phyloP scores from a whole-genome alignment of 768 basidiomycete genomes.

The Boletales sp. region DNA sequence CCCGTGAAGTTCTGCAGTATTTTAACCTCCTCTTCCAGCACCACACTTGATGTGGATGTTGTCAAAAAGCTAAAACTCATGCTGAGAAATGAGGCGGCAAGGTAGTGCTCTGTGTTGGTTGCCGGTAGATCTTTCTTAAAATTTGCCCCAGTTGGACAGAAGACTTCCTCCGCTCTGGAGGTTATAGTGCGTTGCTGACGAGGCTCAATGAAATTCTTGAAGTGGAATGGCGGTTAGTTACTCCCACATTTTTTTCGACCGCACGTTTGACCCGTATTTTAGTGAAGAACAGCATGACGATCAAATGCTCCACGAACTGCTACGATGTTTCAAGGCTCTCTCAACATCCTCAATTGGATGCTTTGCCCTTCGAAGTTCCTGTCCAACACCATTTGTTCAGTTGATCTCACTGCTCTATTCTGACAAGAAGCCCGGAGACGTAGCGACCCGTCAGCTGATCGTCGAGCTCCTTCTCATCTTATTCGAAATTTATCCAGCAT shows the following conservation, averaged over 20 bases:
- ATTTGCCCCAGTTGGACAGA: slow-evolving; percentile 72
- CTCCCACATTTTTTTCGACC: neutral
- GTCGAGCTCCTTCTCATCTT: slow-evolving; percentile 82
- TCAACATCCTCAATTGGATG: slow-evolving; percentile 88
- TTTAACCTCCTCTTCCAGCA: slow-evolving; percentile 64
- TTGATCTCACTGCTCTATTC: slow-evolving; percentile 85
- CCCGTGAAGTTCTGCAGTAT: slow-evolving; percentile 67
- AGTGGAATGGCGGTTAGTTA: slow-evolving; percentile 89
- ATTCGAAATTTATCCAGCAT: slow-evolving; percentile 83
- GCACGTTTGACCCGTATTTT: slow-evolving; percentile 11
- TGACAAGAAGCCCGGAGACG: slow-evolving; percentile 97
- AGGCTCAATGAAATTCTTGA: slow-evolving; percentile 88
- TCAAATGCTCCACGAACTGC: slow-evolving; percentile 84
- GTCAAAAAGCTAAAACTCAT: slow-evolving; percentile 86
- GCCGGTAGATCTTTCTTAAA: neutral
- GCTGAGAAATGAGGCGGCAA: slow-evolving; percentile 88
- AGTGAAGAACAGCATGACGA: slow-evolving; percentile 99
- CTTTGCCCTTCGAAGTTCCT: slow-evolving; percentile 83
- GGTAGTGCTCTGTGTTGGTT: slow-evolving; percentile 39
- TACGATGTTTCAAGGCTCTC: slow-evolving; percentile 92
- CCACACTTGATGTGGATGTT: slow-evolving; percentile 76
- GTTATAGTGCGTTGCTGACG: slow-evolving; percentile 80
- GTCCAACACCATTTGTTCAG: slow-evolving; percentile 84
- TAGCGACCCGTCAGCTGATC: slow-evolving; percentile 86
- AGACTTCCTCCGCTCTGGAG: slow-evolving; percentile 77